Percentiles rank a stretch among this genome's conserved stretches.
These are phyloP conservation scores for Mucor indicus DNA, from an alignment of 371 early-diverging fungal genomes.

Conservation along the genomic window DNA sequence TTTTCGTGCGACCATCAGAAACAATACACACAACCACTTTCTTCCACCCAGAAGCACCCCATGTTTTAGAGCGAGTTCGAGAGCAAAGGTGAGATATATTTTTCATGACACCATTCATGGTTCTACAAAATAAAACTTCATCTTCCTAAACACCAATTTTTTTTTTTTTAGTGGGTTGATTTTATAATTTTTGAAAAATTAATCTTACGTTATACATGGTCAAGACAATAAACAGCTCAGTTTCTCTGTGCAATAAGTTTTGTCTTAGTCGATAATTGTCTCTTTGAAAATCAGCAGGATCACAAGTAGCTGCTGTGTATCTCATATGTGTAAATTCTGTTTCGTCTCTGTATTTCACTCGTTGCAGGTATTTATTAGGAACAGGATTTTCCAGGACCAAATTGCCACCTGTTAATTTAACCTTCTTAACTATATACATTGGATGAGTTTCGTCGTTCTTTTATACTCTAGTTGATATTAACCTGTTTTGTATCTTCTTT, in stretches of 20 bases:
- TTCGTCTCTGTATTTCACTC: constrained; percentile 39
- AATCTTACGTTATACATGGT: constrained; percentile 69
- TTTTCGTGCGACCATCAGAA: constrained; percentile 61
- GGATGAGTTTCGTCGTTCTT: no score
- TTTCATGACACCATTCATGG: constrained; percentile 70
- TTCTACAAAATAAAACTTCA: constrained; percentile 66
- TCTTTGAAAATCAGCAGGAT: constrained; percentile 60
- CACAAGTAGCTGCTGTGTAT: constrained; percentile 63
- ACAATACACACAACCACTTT: constrained; percentile 72
- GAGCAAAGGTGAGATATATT: constrained; percentile 71
- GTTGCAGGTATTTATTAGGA: constrained; percentile 43
- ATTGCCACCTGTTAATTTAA: constrained; percentile 47
- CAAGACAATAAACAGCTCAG: constrained; percentile 67
- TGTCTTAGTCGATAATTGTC: constrained; percentile 64
- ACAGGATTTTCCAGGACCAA: constrained; percentile 57
- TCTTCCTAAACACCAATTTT: constrained; percentile 50
- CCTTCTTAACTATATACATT: constrained; percentile 10
- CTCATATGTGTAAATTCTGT: constrained; percentile 59
- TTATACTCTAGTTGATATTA: no score
- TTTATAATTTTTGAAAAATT: background rate
- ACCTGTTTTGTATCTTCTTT: constrained; percentile 57
- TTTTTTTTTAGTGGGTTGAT: background rate
- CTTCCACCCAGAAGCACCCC: constrained; percentile 72
- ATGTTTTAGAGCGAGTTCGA: constrained; percentile 52
- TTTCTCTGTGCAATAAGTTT: constrained; percentile 45